These are phyloP conservation scores for Liriodendron chinense DNA, from an alignment of 164 flowering plant genomes.

Conservation along the genomic window DNA sequence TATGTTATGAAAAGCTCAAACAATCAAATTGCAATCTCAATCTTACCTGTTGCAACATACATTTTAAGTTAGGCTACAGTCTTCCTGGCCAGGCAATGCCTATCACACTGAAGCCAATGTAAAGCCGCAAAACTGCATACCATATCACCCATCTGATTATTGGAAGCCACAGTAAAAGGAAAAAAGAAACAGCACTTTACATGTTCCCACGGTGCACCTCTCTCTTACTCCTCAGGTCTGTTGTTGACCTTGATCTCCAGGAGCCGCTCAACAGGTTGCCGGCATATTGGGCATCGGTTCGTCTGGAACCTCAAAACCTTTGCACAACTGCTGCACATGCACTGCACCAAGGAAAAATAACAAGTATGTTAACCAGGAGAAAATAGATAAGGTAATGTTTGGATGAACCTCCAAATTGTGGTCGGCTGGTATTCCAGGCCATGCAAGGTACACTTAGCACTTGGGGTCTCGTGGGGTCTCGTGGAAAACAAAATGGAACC, in stretches of 20 bases:
- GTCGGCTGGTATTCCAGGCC: no score
- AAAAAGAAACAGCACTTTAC: not conserved
- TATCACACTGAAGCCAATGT: not conserved
- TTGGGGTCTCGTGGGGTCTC: no score
- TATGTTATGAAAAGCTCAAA: not conserved
- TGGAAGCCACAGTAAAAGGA: not conserved
- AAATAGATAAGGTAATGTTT: no score
- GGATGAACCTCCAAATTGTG: no score
- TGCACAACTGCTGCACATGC: constrained; percentile 96
- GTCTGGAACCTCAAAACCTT: constrained; percentile 85
- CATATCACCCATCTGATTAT: not conserved
- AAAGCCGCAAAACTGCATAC: not conserved
- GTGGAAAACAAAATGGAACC: no score
- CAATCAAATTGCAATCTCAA: not conserved
- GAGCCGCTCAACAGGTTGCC: constrained; percentile 87
- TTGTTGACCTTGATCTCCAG: constrained; percentile 79
- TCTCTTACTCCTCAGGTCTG: constrained; percentile 42
- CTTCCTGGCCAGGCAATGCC: not conserved
- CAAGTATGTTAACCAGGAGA: not conserved
- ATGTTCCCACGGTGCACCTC: not conserved
- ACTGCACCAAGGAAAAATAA: constrained; percentile 45
- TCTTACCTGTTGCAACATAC: not conserved
- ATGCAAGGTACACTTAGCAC: no score
- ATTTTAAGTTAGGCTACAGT: not conserved
- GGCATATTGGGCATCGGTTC: constrained; percentile 89